Base-by-base conservation (phyloP, 2,329 filamentous ascomycete genomes). In the Rhynchosporium agropyri region DNA sequence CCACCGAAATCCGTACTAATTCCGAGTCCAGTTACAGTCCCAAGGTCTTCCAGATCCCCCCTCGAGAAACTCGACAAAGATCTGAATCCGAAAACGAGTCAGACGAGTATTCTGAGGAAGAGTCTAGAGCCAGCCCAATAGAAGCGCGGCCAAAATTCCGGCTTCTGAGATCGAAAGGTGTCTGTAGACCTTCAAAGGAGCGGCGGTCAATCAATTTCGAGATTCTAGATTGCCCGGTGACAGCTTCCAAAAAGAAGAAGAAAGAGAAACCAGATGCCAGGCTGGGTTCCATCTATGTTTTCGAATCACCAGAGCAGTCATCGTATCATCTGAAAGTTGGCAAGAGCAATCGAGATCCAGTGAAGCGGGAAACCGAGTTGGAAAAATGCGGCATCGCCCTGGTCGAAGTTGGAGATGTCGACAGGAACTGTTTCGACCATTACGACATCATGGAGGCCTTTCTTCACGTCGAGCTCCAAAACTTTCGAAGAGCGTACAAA, bases 381-480 rank as follows among this genome's bases (percentile, higher is more conserved):
- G 63, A 53, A 9, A 66, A 60, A 29, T 68, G 65, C 40, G 46
- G 38, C 8, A 42, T 62, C 4, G 48, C 49, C 28, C 42, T 65
- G 4, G 15, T 45, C 12, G 45, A 61, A 50, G 43, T 61, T 2
- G 40, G 46, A 12, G 50, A 58, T 20, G 43, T 15, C 20, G 33
- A 59, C 15, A 58, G 46, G 46, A 61, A 67, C 51, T 65, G 51
- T 4, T 68, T 63, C 42, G 55, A 58, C 5, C 53, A 62, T 36
- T 66, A 60, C 38, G 56, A 43, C 3, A 28, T 65, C 4, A 61
- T 69, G 1, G 66, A 68, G 29, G 60, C 36, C 8, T 62, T 68
- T 4, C 31, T 65, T 7, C 46, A 57, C 4, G 26, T 40, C 45
- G 66, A 69, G 28, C 54, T 69, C 5, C 46, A 64, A 38, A 66